Percentiles rank a stretch among this genome's conserved stretches.
Evolutionary conservation across 345 rosid species (phyloP).

Genomic region (Isatis tinctoria): DNA sequence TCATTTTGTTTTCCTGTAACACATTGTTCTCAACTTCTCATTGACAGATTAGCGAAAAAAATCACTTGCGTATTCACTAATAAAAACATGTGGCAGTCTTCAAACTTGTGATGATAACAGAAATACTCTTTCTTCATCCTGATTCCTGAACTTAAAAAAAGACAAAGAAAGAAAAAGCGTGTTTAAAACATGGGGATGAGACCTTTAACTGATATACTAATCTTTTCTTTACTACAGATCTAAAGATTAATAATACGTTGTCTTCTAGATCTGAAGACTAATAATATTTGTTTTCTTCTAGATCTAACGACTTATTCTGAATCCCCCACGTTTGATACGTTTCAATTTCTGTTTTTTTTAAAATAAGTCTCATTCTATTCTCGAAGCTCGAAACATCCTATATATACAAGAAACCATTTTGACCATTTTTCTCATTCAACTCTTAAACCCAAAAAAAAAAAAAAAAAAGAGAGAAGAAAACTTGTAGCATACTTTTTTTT

Average conservation of each 20-base stretch:
- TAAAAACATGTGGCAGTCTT: not conserved
- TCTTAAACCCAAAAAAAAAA: not conserved
- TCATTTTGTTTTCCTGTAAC: not conserved
- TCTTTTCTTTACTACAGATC: conserved; percentile 4
- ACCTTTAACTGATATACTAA: not conserved
- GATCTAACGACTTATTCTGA: conserved; percentile 10
- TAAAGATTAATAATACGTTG: not conserved
- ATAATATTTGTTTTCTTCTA: not conserved
- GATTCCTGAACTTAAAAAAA: not conserved
- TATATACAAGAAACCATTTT: conserved; percentile 7
- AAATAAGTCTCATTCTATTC: not conserved
- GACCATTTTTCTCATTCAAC: conserved; percentile 19
- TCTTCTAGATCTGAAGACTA: conserved; percentile 17
- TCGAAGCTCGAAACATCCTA: not conserved
- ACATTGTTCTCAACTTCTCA: not conserved
- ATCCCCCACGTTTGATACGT: conserved; percentile 23
- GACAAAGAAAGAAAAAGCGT: conserved; percentile 1
- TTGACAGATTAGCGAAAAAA: not conserved
- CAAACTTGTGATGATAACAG: not conserved
- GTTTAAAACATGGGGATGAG: conserved; percentile 19
- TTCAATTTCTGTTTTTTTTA: not conserved
- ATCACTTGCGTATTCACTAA: not conserved
- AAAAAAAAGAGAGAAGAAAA: not conserved
- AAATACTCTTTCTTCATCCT: not conserved
- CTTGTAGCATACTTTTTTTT: not conserved